Base-by-base conservation (phyloP, 441 rosid genomes). In the Pelargonium fulgidum region DNA sequence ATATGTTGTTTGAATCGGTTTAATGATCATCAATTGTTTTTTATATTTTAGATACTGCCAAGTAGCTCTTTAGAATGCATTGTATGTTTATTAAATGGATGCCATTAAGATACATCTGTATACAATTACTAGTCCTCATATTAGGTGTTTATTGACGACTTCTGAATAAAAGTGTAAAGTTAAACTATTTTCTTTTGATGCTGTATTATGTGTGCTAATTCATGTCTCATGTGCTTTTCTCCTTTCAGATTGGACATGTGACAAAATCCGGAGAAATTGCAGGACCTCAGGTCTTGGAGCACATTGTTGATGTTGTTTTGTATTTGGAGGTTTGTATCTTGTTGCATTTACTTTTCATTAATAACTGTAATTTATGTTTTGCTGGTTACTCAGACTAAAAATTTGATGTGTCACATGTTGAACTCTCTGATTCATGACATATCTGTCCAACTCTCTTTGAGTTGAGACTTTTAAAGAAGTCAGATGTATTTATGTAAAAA, bases 211-310 rank as follows among this genome's bases (percentile, higher is more conserved):
- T 66, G 29, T 70, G 52, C 54, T 75, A 50, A 59, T 50, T 16
- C 68, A 13, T 61, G 58, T 26, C 22, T 69, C 16, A 12, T 50
- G 6, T 70, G 9, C 7, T 36, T 61, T 1, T 67, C 47, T 36
- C 9, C 58, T 54, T 76, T 65, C 83, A 93, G 95, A 88, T 82
- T 76, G 97, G 99, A 33, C 99, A 93, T 81, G 97, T 91, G 71
- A 93, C 84, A 58, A 93, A 93, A 82, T 69, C 91, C 0, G 97
- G 99, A 22, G 99, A 91, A 62, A 88, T 93, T 62, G 99, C 99
- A 33, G 99, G 99, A 81, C 98, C 98, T 72, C 96, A 92, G 47
- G 87, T 89, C 73, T 85, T 93, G 89, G 99, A 93, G 89, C 99
- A 93, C 81, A 91, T 93, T 68, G 99, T 93, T 70, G 99, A 93